phyloP scores from a whole-genome alignment of 1,139 yeast species.

The Candida frijolesensis region DNA sequence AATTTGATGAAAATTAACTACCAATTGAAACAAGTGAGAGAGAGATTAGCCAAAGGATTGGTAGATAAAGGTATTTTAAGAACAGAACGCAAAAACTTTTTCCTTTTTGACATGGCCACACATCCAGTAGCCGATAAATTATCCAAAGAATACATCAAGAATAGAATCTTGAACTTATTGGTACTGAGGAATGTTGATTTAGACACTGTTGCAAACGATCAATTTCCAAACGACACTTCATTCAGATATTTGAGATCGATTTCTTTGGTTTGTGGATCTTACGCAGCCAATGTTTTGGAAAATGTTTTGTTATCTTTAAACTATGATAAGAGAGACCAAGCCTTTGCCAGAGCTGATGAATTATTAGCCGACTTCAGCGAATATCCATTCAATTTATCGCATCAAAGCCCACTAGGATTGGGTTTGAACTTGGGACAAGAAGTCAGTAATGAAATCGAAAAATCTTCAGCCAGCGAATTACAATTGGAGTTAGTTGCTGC shows the following conservation, averaged over 20 bases:
- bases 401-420: constrained; percentile 63
- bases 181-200: constrained; percentile 68
- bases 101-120: constrained; percentile 96
- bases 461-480: constrained; percentile 56
- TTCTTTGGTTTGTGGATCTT: constrained; percentile 83
- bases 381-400: constrained; percentile 71
- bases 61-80: constrained; percentile 97
- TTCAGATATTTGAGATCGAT: constrained; percentile 77
- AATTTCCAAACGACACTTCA: constrained; percentile 70
- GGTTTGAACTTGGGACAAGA: constrained; percentile 78
- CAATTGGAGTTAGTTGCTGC: constrained; percentile 92
- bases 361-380: constrained; percentile 79
- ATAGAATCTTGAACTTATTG: constrained; percentile 70
- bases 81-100: constrained; percentile 93
- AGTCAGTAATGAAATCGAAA: constrained; percentile 67
- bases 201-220: constrained; percentile 51
- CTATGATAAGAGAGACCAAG: constrained; percentile 90
- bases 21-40: constrained; percentile 96
- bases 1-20: constrained; percentile 90
- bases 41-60: constrained; percentile 91
- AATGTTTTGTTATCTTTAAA: constrained; percentile 78
- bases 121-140: constrained; percentile 90
- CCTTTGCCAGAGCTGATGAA: constrained; percentile 92
- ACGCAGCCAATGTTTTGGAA: constrained; percentile 95
- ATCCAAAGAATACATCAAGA: constrained; percentile 77